A percentile compares a stretch with the other conserved stretches of the same genome.
Evolutionary conservation across 495 filamentous ascomycete genomes (phyloP).

Genomic region (Aspergillus indologenus): DNA sequence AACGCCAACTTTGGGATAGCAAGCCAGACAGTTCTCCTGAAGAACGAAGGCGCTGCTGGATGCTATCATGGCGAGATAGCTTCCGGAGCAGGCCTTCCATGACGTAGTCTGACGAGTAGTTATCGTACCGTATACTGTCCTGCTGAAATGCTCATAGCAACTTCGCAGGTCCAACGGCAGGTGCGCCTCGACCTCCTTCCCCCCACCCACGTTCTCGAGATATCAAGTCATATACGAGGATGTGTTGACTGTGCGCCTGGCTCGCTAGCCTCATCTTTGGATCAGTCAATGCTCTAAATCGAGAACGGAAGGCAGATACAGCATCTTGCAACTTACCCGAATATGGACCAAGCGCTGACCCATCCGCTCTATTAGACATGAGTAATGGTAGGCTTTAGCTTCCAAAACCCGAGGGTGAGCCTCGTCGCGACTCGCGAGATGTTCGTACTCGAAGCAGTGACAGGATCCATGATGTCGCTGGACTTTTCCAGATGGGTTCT

Average conservation of each 20-base stretch:
- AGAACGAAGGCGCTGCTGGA: background rate
- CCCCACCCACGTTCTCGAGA: constrained; percentile 6
- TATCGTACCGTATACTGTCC: background rate
- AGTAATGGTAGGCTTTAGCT: background rate
- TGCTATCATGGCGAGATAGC: background rate
- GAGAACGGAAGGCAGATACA: background rate
- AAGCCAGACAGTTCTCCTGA: background rate
- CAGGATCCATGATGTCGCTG: constrained; percentile 12
- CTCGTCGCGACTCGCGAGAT: background rate
- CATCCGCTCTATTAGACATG: background rate
- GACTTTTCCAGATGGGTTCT: constrained; percentile 41
- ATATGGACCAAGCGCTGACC: constrained; percentile 1
- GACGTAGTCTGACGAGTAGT: background rate
- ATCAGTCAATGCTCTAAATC: background rate
- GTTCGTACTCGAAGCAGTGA: background rate
- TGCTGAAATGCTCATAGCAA: background rate
- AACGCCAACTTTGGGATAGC: background rate
- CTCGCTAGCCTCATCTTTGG: background rate
- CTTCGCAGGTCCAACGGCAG: background rate
- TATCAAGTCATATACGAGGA: background rate
- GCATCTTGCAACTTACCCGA: too few relatives aligned
- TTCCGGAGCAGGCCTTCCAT: background rate
- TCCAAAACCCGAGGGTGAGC: background rate
- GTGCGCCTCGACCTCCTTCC: constrained; percentile 4
- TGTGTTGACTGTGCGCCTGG: background rate